These are phyloP conservation scores for Cardiospermum halicacabum DNA, from an alignment of 345 rosid species.

Conservation along the genomic window DNA sequence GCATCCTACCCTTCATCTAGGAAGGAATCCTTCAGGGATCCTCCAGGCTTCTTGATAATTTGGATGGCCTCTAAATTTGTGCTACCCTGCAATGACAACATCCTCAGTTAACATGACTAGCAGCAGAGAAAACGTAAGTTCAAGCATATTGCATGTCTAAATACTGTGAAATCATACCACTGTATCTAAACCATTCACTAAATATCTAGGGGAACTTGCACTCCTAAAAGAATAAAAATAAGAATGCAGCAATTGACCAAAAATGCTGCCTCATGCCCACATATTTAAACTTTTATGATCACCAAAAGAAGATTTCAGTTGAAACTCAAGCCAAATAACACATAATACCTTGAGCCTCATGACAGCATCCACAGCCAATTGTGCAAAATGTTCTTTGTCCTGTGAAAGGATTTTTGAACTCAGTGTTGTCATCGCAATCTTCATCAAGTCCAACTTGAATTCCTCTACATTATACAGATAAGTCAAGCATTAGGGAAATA, in stretches of 20 bases:
- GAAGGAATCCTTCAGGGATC: constrained; percentile 88
- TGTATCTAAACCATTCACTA: background rate
- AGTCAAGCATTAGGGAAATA: constrained; percentile 8
- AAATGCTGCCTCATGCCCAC: no score
- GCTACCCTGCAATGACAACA: constrained; percentile 66
- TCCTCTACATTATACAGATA: constrained; percentile 55
- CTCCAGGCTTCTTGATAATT: constrained; percentile 97
- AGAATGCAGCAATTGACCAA: background rate
- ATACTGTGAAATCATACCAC: background rate
- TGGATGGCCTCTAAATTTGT: constrained; percentile 94
- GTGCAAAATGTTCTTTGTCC: constrained; percentile 86
- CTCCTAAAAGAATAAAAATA: background rate
- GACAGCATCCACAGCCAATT: constrained; percentile 93
- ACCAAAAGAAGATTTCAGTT: background rate
- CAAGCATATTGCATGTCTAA: background rate
- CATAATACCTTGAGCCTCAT: constrained; percentile 68
- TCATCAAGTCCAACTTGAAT: constrained; percentile 78
- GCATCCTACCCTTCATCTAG: constrained; percentile 91
- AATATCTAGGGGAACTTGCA: background rate
- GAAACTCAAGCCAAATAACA: background rate
- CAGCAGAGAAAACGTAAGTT: background rate
- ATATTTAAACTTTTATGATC: background rate
- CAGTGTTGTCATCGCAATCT: constrained; percentile 88
- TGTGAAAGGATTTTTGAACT: constrained; percentile 93
- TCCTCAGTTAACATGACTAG: background rate